A percentile compares a stretch with the other conserved stretches of the same genome.
Evolutionary conservation across 345 rosid species (phyloP).

Genomic region (Carallia brachiata): DNA sequence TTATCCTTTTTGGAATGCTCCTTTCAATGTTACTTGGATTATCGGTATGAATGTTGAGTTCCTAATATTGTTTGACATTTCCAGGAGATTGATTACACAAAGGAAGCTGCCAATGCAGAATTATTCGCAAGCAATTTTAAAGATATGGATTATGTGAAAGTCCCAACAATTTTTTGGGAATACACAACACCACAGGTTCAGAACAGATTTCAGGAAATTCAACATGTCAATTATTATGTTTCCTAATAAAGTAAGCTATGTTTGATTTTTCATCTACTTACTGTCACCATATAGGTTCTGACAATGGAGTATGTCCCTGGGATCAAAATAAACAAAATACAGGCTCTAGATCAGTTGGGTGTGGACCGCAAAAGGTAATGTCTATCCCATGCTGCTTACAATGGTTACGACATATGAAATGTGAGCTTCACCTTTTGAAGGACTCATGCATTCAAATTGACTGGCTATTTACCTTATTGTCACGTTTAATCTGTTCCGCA

Average conservation of each 20-base stretch:
- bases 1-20: too few relatives aligned
- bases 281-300: conserved; percentile 54
- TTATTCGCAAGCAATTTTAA: conserved; percentile 87
- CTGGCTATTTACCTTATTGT: conserved; percentile 2
- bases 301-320: conserved; percentile 99
- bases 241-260: neutral
- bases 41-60: too few relatives aligned
- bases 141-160: conserved; percentile 77
- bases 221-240: neutral
- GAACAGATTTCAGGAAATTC: conserved; percentile 8
- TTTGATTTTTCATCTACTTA: conserved; percentile 2
- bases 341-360: conserved; percentile 87
- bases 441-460: conserved; percentile 3
- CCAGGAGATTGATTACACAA: conserved; percentile 97
- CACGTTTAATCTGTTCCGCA: conserved; percentile 31
- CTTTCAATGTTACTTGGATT: too few relatives aligned
- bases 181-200: conserved; percentile 89
- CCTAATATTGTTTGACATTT: conserved; percentile 19
- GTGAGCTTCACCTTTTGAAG: neutral
- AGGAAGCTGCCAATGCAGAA: conserved; percentile 95
- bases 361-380: conserved; percentile 87
- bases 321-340: conserved; percentile 87
- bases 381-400: conserved; percentile 5
- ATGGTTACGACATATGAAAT: conserved; percentile 9
- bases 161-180: conserved; percentile 79